phyloP scores from a whole-genome alignment of 306 rosid species.

The Pterocarpus santalinus region DNA sequence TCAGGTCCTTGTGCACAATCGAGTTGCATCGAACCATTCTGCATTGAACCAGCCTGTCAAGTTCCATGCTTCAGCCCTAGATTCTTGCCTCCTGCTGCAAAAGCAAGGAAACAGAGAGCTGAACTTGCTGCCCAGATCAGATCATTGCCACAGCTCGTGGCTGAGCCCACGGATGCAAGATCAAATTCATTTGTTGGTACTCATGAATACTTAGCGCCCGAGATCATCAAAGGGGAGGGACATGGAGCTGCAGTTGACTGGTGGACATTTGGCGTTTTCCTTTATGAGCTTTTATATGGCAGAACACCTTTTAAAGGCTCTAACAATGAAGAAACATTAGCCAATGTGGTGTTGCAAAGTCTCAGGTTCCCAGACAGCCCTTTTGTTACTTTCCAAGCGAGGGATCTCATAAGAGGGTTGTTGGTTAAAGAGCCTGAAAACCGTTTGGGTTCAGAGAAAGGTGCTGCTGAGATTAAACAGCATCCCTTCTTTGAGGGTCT shows the following conservation, averaged over 20 bases:
- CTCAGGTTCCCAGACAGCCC: slow-evolving; percentile 79
- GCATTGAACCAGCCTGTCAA: slow-evolving; percentile 82
- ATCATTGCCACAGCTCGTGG: slow-evolving; percentile 93
- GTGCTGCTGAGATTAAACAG: slow-evolving; percentile 88
- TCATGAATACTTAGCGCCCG: slow-evolving; percentile 93
- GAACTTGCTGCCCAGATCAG: slow-evolving; percentile 64
- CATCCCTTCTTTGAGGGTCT: slow-evolving; percentile 91
- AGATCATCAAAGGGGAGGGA: slow-evolving; percentile 91
- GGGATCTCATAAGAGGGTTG: slow-evolving; percentile 86
- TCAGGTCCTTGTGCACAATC: slow-evolving; percentile 78
- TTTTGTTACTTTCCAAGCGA: slow-evolving; percentile 71
- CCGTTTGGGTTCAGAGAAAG: slow-evolving; percentile 84
- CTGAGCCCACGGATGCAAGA: slow-evolving; percentile 86
- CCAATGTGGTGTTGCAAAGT: slow-evolving; percentile 76
- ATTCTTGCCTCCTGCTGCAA: slow-evolving; percentile 68
- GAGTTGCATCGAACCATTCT: slow-evolving; percentile 82
- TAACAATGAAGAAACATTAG: slow-evolving; percentile 81
- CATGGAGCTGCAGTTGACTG: slow-evolving; percentile 97
- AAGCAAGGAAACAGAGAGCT: slow-evolving; percentile 67
- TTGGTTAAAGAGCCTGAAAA: slow-evolving; percentile 82
- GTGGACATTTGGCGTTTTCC: slow-evolving; percentile 96
- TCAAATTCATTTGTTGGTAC: slow-evolving; percentile 95
- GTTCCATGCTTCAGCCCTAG: slow-evolving; percentile 91
- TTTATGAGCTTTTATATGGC: slow-evolving; percentile 83
- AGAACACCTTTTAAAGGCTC: slow-evolving; percentile 85